These are phyloP conservation scores for Suhomyces guaymorum DNA, from an alignment of 1,139 yeast species.

Conservation along the genomic window DNA sequence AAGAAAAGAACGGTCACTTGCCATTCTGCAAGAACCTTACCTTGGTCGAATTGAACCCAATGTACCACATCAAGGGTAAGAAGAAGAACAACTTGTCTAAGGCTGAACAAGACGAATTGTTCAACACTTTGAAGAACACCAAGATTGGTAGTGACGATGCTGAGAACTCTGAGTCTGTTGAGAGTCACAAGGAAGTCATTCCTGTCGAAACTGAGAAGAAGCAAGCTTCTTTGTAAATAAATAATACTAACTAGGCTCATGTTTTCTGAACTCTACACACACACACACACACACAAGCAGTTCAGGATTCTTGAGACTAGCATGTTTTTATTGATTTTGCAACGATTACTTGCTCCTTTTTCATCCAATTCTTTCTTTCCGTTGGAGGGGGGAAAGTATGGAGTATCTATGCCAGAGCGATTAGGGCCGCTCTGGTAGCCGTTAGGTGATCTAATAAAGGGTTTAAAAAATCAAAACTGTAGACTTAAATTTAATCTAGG, in stretches of 20 bases:
- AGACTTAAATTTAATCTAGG: too few relatives aligned
- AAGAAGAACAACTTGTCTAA: conserved; percentile 23
- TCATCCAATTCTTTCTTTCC: conserved; percentile 3
- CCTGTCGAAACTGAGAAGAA: conserved; percentile 10
- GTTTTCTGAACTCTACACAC: conserved; percentile 2
- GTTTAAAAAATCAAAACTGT: not conserved
- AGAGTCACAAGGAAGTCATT: conserved; percentile 10
- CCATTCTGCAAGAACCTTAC: conserved; percentile 23
- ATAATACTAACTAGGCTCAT: not conserved
- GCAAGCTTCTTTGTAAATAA: conserved; percentile 2
- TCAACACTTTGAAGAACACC: conserved; percentile 20
- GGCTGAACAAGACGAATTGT: conserved; percentile 23
- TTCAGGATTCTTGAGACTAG: not conserved
- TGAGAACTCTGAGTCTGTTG: conserved; percentile 12
- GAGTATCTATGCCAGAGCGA: conserved; percentile 8
- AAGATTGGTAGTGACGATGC: conserved; percentile 15
- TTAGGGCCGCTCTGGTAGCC: conserved; percentile 11
- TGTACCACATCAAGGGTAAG: conserved; percentile 29
- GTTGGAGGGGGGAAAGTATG: conserved; percentile 17
- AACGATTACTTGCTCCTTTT: too few relatives aligned
- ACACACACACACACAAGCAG: conserved; percentile 15
- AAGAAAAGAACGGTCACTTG: conserved; percentile 29
- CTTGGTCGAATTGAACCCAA: conserved; percentile 25
- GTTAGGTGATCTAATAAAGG: conserved; percentile 2
- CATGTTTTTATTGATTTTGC: not conserved